Evolutionary conservation across 1,139 yeast genomes (phyloP).

Genomic region (Geotrichum bryndzae): DNA sequence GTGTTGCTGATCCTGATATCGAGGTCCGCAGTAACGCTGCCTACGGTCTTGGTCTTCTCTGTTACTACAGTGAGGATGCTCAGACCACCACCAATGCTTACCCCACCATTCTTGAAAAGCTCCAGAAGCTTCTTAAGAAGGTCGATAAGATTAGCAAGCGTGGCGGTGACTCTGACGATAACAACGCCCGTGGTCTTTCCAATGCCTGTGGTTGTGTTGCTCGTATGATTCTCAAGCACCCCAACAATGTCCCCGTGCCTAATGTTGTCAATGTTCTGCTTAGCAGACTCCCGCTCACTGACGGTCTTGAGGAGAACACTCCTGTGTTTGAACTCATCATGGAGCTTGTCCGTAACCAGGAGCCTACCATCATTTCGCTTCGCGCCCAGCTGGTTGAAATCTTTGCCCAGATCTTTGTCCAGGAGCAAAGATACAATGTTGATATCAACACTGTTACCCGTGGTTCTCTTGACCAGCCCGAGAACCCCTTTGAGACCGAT

Average conservation of each 20-base stretch:
- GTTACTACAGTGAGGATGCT: constrained; percentile 48
- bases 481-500: constrained; percentile 67
- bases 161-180: constrained; percentile 71
- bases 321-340: constrained; percentile 80
- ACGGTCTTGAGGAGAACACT: constrained; percentile 87
- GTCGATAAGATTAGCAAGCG: constrained; percentile 62
- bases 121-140: constrained; percentile 72
- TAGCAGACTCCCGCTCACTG: constrained; percentile 74
- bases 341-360: constrained; percentile 60
- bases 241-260: constrained; percentile 66
- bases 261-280: constrained; percentile 75
- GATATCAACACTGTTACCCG: constrained; percentile 49
- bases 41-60: constrained; percentile 83
- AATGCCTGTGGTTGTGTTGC: constrained; percentile 98
- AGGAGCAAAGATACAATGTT: constrained; percentile 58
- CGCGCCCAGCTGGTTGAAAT: constrained; percentile 63
- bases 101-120: constrained; percentile 63
- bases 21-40: constrained; percentile 96
- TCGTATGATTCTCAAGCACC: constrained; percentile 74
- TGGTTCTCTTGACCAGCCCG: constrained; percentile 55
- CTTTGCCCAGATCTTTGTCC: constrained; percentile 63
- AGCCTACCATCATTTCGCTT: constrained; percentile 49
- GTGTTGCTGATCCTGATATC: constrained; percentile 70
- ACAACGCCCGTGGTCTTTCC: constrained; percentile 77
- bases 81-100: constrained; percentile 57